Evolutionary conservation across 202 grass and related monocot genomes (phyloP), one percentile per base, ranked within the genome.

Genomic region (Eragrostis tef): DNA sequence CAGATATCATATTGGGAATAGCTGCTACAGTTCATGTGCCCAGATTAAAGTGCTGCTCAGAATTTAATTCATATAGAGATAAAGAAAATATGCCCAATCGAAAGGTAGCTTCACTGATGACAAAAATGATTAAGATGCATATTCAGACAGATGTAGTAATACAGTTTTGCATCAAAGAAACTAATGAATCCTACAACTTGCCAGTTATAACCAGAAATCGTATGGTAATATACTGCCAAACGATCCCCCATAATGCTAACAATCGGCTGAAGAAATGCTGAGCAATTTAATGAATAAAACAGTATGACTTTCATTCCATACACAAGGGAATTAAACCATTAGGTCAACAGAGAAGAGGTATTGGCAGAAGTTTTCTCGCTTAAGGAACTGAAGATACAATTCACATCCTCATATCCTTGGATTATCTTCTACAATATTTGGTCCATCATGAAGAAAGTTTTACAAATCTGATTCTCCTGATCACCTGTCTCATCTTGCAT

Each of bases 231-330:
- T 31, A 71, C 16, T 48, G 48, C 36, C 21, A 60, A 25, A 56
- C 24, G 19, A 71, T 22, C 41, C 11, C 19, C 41, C 66, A 58
- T 36, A 71, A 62, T 24, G 54, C 12, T 49, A 20, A 61, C 22
- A 61, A 25, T 25, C 61, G 22, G 21, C 34, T 67, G 12, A 61
- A 21, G 15, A 13, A 16, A 50, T 31, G 19, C 11, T 81, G 53
- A 61, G 10, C 24, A 81, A 70, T 17, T 53, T 22, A 62, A 70
- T 17, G 5, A 16, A 81, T 56, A 71, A 71, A 39, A 72, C 39
- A 22, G 42, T 25, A 50, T 62, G 26, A 49, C 11, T 43, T 71
- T 81, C 67, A 71, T 81, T 34, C 64, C 62, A 65, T 12, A 59
- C 6, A 51, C 10, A 26, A 70, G 41, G 51, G 25, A 58, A 51